Evolutionary conservation across 148 eudicot species (phyloP), one percentile per base, ranked within the genome.

Genomic region (Persicaria tinctoria): DNA sequence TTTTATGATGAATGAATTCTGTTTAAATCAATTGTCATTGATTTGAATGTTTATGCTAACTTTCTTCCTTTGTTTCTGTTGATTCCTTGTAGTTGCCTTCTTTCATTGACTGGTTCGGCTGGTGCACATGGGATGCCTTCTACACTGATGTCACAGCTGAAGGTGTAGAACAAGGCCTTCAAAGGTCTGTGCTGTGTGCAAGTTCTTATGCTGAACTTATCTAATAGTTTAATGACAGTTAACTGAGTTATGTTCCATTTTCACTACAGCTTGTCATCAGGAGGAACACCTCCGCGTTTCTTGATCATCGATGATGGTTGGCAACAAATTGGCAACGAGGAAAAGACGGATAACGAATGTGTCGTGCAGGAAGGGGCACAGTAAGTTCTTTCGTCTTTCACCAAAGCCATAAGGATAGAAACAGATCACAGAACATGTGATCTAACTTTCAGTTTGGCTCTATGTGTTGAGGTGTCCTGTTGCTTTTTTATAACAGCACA

Each of bases 61-160:
- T 5, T 32, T 41, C 70, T 38, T 12, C 47, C 32, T 18, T 18
- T 17, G 63, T 57, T 17, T 57, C 78, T 79, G 50, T 55, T 71
- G 64, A 53, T 75, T 70, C 57, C 79, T 3, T 76, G 63, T 76
- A 94, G 96, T 82, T 95, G 79, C 98, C 98, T 68, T 83, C 86
- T 71, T 86, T 92, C 72, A 76, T 95, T 44, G 97, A 95, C 81
- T 95, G 97, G 96, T 95, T 95, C 82, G 98, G 98, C 57, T 95
- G 98, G 98, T 95, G 98, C 77, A 95, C 98, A 13, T 95, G 98
- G 98, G 98, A 95, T 87, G 98, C 98, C 73, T 95, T 92, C 81
- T 95, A 95, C 84, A 95, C 97, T 12, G 93, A 95, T 83, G 97
- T 95, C 82, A 95, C 98, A 11, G 97, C 98, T 6, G 97, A 92